Evolutionary conservation across 2,329 filamentous ascomycete species (phyloP).

Genomic region (Sarocladiaceae sp.): DNA sequence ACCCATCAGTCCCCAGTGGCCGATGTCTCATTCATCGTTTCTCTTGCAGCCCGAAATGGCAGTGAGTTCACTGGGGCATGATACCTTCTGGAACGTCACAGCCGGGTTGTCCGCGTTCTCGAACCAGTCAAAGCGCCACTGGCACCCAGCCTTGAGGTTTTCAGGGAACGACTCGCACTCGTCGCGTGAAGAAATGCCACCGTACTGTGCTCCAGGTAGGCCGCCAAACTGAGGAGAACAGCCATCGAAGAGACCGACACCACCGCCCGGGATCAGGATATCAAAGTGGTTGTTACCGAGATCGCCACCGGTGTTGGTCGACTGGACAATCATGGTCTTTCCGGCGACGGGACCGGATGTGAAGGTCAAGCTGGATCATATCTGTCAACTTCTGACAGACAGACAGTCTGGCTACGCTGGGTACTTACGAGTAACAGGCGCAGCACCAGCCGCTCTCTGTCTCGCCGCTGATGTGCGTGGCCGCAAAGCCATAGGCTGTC

Average conservation of each 20-base stretch:
- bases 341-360: conserved; percentile 44
- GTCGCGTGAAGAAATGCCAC: conserved; percentile 44
- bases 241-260: conserved; percentile 47
- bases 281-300: conserved; percentile 54
- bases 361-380: conserved; percentile 37
- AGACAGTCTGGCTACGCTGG: not conserved
- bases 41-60: conserved; percentile 30
- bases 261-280: conserved; percentile 49
- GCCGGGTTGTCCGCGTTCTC: conserved; percentile 49
- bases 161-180: conserved; percentile 48
- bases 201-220: conserved; percentile 45
- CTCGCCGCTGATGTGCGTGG: conserved; percentile 48
- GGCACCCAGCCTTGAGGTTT: conserved; percentile 49
- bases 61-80: conserved; percentile 45
- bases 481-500: conserved; percentile 58
- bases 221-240: conserved; percentile 42
- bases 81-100: conserved; percentile 49
- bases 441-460: conserved; percentile 60
- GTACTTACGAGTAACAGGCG: conserved; percentile 49
- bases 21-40: conserved; percentile 22
- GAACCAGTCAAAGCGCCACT: conserved; percentile 62
- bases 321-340: conserved; percentile 59
- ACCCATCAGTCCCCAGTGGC: not conserved
- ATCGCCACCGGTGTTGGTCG: conserved; percentile 56
- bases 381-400: conserved; percentile 1